A percentile compares a stretch with the other conserved stretches of the same genome.
Evolutionary conservation across 371 early-diverging fungal species (phyloP).

Genomic region (Rhizomucor pusillus): DNA sequence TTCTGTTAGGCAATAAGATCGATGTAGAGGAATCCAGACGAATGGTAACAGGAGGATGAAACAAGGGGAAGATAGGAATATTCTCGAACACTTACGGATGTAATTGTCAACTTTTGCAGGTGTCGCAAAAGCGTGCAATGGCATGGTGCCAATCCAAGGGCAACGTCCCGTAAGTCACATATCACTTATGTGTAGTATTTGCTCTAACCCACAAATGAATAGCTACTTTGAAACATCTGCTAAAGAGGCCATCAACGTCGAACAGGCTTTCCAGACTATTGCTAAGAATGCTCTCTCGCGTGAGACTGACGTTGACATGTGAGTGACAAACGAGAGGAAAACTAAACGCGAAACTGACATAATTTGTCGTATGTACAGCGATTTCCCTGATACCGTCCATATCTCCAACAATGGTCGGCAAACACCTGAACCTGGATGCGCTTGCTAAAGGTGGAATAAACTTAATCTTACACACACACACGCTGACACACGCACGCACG

Average conservation of each 20-base stretch:
- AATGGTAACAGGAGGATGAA: constrained; percentile 57
- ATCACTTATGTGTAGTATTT: background rate
- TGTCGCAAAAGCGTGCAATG: constrained; percentile 92
- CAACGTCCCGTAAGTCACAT: constrained; percentile 73
- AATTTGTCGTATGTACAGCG: constrained; percentile 53
- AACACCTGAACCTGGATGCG: constrained; percentile 57
- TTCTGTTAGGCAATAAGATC: constrained; percentile 97
- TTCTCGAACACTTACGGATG: background rate
- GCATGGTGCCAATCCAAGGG: constrained; percentile 96
- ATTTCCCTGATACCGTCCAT: constrained; percentile 91
- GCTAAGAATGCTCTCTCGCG: constrained; percentile 92
- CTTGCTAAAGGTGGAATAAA: constrained; percentile 25
- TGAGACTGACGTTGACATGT: constrained; percentile 89
- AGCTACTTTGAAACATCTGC: constrained; percentile 96
- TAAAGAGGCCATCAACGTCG: constrained; percentile 96
- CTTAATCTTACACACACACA: background rate
- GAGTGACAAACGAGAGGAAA: constrained; percentile 7
- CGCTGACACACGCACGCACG: too few relatives aligned
- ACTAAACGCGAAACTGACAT: background rate
- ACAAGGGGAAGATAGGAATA: background rate
- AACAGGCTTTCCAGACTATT: constrained; percentile 93
- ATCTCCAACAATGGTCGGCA: constrained; percentile 73
- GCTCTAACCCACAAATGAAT: too few relatives aligned
- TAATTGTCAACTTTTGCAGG: constrained; percentile 33
- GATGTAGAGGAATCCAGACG: constrained; percentile 94